Conservation (phyloP, 202 grass and related monocot genomes). For the Schoenoplectus tabernaemontani region DNA sequence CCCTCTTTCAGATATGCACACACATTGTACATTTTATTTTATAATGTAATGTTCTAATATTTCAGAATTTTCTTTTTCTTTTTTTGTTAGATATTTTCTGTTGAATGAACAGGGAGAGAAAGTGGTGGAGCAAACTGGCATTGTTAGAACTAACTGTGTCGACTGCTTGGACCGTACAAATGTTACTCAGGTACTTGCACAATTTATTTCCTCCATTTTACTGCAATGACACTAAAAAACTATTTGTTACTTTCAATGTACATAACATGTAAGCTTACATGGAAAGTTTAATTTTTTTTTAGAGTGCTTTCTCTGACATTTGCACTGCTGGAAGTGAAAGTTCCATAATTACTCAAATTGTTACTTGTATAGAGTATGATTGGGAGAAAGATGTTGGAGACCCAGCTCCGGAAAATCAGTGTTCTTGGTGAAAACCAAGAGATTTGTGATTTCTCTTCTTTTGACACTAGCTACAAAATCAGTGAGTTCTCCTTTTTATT, state of each 20-base stretch:
- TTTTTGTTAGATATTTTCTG: conserved; percentile 63
- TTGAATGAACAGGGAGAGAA: conserved; percentile 56
- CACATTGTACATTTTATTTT: not conserved
- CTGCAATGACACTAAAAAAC: not conserved
- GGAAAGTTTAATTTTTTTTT: not conserved
- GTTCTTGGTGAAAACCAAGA: conserved; percentile 49
- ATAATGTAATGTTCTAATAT: conserved; percentile 10
- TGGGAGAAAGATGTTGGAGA: conserved; percentile 81
- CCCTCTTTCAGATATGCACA: not conserved
- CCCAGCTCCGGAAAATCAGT: conserved; percentile 50
- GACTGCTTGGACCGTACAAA: conserved; percentile 98
- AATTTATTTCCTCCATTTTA: not conserved
- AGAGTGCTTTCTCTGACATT: not conserved
- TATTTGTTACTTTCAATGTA: not conserved
- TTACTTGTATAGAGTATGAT: conserved; percentile 70
- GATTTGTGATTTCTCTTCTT: conserved; percentile 49
- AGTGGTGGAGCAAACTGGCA: conserved; percentile 52
- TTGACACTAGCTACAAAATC: conserved; percentile 81
- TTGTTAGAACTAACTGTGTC: conserved; percentile 86
- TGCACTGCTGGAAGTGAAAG: not conserved
- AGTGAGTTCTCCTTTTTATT: conserved; percentile 43
- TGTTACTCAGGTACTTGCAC: conserved; percentile 76
- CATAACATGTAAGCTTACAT: not conserved
- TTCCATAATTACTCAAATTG: not conserved
- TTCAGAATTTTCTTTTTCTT: conserved; percentile 5